Evolutionary conservation across 768 basidiomycete genomes (phyloP).

Genomic region (Amanita jacksonii): DNA sequence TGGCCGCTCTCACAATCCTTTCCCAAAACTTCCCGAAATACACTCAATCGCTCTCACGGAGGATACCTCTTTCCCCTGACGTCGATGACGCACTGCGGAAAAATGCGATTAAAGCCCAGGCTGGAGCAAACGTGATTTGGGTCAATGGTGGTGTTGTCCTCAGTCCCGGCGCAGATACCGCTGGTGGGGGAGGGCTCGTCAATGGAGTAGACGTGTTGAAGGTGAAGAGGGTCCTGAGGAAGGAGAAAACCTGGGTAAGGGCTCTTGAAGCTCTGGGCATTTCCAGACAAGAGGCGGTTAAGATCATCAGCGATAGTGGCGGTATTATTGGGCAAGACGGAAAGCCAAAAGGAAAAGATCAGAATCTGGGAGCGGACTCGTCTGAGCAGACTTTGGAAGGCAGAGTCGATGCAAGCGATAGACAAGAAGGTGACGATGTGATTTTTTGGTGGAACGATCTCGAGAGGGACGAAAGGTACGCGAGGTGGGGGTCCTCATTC

Average conservation of each 20-base stretch:
- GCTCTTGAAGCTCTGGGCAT: constrained; percentile 57
- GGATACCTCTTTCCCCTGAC: constrained; percentile 42
- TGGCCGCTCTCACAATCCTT: constrained; percentile 53
- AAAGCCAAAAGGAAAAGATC: too few relatives aligned
- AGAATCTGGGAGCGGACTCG: not conserved
- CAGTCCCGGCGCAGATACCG: constrained; percentile 1
- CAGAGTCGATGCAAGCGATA: constrained; percentile 87
- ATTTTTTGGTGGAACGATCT: constrained; percentile 90
- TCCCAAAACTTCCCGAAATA: constrained; percentile 90
- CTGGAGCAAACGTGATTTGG: constrained; percentile 57
- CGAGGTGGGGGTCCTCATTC: constrained; percentile 40
- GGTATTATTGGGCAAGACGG: constrained; percentile 31
- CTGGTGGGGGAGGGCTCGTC: constrained; percentile 15
- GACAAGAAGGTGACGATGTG: constrained; percentile 63
- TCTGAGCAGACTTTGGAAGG: constrained; percentile 41
- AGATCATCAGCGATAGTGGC: constrained; percentile 51
- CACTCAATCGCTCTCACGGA: constrained; percentile 61
- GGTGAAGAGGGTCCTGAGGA: constrained; percentile 60
- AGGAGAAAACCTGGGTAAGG: constrained; percentile 55
- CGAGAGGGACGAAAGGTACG: constrained; percentile 66
- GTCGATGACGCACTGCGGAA: constrained; percentile 45
- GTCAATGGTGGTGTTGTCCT: constrained; percentile 64
- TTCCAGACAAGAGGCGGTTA: constrained; percentile 53
- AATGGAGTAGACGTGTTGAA: constrained; percentile 66
- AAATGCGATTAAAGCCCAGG: constrained; percentile 46